Conservation (phyloP, 176 grass and related monocot species). For the Triticum timopheevii region DNA sequence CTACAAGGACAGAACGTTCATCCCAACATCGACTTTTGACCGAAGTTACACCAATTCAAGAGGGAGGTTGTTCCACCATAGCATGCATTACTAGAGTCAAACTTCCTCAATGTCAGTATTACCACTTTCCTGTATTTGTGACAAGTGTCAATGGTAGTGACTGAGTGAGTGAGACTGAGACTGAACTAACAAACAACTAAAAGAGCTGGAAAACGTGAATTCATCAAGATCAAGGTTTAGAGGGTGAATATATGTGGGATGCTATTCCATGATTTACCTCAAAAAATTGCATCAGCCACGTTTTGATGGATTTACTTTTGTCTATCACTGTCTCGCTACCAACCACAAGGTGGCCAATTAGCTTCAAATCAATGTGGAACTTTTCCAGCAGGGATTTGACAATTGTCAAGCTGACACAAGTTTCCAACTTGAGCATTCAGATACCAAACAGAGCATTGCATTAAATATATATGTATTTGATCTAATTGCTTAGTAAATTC, state of each 20-base stretch:
- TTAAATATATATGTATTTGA: background rate
- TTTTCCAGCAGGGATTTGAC: slow-evolving; percentile 69
- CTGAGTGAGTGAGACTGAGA: background rate
- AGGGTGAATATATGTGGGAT: background rate
- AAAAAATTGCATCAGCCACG: slow-evolving; percentile 91
- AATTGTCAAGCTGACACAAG: slow-evolving; percentile 66
- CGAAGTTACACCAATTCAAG: slow-evolving; percentile 68
- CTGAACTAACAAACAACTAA: background rate
- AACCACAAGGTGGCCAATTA: slow-evolving; percentile 69
- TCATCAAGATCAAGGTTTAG: too few relatives aligned
- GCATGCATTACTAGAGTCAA: slow-evolving; percentile 90
- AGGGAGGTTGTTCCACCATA: slow-evolving; percentile 95
- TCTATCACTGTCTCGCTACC: slow-evolving; percentile 86
- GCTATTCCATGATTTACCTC: slow-evolving; percentile 20
- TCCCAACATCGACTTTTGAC: slow-evolving; percentile 94
- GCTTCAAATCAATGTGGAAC: slow-evolving; percentile 61
- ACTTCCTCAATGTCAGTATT: slow-evolving; percentile 90
- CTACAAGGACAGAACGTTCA: slow-evolving; percentile 78
- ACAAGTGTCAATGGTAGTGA: background rate
- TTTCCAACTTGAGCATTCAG: slow-evolving; percentile 23
- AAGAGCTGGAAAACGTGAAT: background rate
- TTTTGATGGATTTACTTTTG: slow-evolving; percentile 97
- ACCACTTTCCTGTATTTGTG: slow-evolving; percentile 60
- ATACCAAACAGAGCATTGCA: background rate
- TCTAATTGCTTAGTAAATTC: background rate